Percentiles rank a stretch among this genome's conserved stretches.
Conservation (phyloP, 1,284 basidiomycete genomes). For the Tetrapyrgos nigripes region DNA sequence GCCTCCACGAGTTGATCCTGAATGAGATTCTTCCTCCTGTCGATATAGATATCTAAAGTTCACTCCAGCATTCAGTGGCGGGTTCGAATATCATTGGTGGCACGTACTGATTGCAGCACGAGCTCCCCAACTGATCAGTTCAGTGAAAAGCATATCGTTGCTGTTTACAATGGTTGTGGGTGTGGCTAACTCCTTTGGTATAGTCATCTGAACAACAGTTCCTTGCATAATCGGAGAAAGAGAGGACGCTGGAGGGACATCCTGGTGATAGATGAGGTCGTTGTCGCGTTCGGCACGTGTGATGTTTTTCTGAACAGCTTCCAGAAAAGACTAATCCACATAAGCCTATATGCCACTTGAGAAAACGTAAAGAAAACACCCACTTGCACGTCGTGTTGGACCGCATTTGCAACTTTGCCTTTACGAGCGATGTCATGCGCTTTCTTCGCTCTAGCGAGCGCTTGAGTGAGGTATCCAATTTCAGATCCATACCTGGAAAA, state of each 20-base stretch:
- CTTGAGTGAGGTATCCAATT: slow-evolving; percentile 76
- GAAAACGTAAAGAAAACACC: slow-evolving; percentile 1
- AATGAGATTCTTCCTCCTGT: slow-evolving; percentile 80
- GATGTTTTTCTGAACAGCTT: slow-evolving; percentile 75
- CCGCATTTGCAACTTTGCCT: slow-evolving; percentile 63
- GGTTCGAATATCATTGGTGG: not conserved
- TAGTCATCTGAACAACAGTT: slow-evolving; percentile 70
- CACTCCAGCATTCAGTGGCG: not conserved
- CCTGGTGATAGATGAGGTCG: slow-evolving; percentile 94
- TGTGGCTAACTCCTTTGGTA: slow-evolving; percentile 70
- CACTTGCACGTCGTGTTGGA: slow-evolving; percentile 83
- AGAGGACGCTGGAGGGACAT: slow-evolving; percentile 78
- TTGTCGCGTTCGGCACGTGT: slow-evolving; percentile 89
- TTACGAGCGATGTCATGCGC: slow-evolving; percentile 77
- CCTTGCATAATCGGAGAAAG: slow-evolving; percentile 73
- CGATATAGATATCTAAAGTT: slow-evolving; percentile 81
- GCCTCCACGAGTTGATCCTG: slow-evolving; percentile 70
- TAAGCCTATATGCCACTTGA: slow-evolving; percentile 3
- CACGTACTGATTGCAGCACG: slow-evolving; percentile 85
- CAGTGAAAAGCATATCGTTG: slow-evolving; percentile 72
- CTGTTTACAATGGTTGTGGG: slow-evolving; percentile 56
- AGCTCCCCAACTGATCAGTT: slow-evolving; percentile 88
- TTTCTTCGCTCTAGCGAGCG: slow-evolving; percentile 73
- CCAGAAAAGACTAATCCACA: slow-evolving; percentile 59
- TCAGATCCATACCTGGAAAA: slow-evolving; percentile 81